Conservation (phyloP, 495 filamentous ascomycete species). For the Letharia columbiana region DNA sequence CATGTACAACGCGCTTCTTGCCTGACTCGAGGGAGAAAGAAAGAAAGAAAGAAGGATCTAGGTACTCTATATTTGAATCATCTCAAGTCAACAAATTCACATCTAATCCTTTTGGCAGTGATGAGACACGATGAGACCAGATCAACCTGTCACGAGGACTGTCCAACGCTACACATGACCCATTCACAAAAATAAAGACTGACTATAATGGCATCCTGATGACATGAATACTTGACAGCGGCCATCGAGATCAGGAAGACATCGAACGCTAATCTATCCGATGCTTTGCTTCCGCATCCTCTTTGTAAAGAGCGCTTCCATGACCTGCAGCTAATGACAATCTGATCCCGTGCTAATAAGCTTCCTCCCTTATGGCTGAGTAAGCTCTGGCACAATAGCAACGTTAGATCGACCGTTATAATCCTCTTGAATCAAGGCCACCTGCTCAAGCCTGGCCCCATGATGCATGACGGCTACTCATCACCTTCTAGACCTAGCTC, state of each 20-base stretch:
- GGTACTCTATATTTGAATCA: too few relatives aligned
- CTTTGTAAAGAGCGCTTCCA: not conserved
- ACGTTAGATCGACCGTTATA: not conserved
- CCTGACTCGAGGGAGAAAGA: too few relatives aligned
- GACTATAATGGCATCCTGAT: not conserved
- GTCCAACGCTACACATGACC: conserved; percentile 11
- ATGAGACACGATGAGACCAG: conserved; percentile 13
- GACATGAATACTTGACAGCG: not conserved
- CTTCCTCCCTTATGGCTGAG: not conserved
- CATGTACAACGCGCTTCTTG: too few relatives aligned
- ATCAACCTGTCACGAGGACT: conserved; percentile 11
- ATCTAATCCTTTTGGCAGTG: not conserved
- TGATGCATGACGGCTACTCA: conserved; percentile 4
- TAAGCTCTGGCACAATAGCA: conserved; percentile 2
- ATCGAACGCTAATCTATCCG: not conserved
- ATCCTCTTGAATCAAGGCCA: not conserved
- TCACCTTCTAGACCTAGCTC: conserved; percentile 37
- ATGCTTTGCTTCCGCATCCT: not conserved
- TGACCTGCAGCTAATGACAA: not conserved
- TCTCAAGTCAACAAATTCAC: too few relatives aligned
- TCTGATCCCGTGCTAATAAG: not conserved
- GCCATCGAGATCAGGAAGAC: not conserved
- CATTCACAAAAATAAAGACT: not conserved
- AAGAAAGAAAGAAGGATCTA: too few relatives aligned
- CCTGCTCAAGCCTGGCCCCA: not conserved